Evolutionary conservation across 2,329 filamentous ascomycete genomes (phyloP).

Genomic region (Zymoseptoria tritici): DNA sequence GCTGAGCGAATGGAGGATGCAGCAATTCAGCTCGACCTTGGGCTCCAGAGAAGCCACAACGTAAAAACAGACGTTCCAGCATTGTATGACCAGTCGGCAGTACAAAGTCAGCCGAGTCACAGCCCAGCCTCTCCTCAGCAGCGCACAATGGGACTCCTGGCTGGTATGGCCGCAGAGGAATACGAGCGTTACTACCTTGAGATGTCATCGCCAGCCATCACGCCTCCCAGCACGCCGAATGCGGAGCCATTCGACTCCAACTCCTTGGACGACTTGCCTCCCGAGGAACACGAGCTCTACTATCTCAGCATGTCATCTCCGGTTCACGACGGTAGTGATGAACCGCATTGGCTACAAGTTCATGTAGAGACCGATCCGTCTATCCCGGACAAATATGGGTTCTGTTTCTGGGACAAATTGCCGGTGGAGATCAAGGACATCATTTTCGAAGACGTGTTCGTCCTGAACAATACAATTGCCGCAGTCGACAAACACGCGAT

Average conservation of each 20-base stretch:
- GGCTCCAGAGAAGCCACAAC: not conserved
- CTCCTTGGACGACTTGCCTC: not conserved
- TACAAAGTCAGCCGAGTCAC: not conserved
- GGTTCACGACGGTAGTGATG: not conserved
- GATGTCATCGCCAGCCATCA: not conserved
- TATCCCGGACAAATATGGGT: not conserved
- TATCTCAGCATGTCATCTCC: not conserved
- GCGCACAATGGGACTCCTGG: not conserved
- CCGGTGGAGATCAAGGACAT: not conserved
- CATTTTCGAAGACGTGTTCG: not conserved
- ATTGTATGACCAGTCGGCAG: not conserved
- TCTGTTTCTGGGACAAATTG: not conserved
- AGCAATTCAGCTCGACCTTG: not conserved
- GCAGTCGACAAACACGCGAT: too few relatives aligned
- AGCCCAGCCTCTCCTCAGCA: not conserved
- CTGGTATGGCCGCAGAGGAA: not conserved
- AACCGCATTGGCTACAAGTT: not conserved
- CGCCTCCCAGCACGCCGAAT: not conserved
- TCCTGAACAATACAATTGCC: not conserved
- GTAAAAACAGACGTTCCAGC: not conserved
- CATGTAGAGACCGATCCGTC: not conserved
- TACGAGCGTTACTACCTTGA: not conserved
- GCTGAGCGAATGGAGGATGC: too few relatives aligned
- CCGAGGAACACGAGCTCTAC: not conserved
- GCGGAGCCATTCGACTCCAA: not conserved